Evolutionary conservation across 2,329 filamentous ascomycete genomes (phyloP).

Genomic region (Metarhizium guizhouense): DNA sequence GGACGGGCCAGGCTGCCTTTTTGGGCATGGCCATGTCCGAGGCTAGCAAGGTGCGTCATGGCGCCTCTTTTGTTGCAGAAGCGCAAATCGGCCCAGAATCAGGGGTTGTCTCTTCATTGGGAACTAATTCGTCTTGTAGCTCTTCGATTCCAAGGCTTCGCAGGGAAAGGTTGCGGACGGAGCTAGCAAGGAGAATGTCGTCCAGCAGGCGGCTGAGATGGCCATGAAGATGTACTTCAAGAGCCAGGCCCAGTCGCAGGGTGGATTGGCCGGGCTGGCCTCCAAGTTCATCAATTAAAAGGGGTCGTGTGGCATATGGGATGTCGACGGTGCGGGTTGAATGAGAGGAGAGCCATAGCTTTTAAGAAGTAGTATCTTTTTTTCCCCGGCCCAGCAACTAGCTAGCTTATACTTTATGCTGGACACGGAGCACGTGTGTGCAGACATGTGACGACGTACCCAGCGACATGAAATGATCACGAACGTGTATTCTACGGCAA

Average conservation of each 20-base stretch:
- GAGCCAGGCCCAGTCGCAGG: slow-evolving; percentile 46
- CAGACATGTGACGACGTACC: no score
- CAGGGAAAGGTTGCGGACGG: slow-evolving; percentile 44
- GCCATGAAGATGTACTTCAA: slow-evolving; percentile 90
- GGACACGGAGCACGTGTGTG: no score
- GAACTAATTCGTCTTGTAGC: slow-evolving; percentile 22
- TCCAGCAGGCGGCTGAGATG: slow-evolving; percentile 75
- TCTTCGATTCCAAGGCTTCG: slow-evolving; percentile 50
- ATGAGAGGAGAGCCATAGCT: no score
- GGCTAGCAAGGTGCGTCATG: slow-evolving; percentile 58
- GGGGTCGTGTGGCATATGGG: not conserved
- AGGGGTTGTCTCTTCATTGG: no score
- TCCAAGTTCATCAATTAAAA: slow-evolving; percentile 29
- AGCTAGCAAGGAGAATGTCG: slow-evolving; percentile 70
- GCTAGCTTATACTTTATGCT: no score
- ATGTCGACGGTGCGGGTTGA: no score
- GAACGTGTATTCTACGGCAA: no score
- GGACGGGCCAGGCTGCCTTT: slow-evolving; percentile 63
- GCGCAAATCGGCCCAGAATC: not conserved
- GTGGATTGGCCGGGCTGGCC: slow-evolving; percentile 35
- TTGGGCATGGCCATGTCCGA: slow-evolving; percentile 82
- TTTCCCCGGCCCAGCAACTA: no score
- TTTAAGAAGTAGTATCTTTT: no score
- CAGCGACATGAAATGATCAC: no score
- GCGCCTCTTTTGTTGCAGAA: not conserved